These are phyloP conservation scores for Chlorella sp. DNA, from an alignment of 139 green algal species.

Conservation along the genomic window DNA sequence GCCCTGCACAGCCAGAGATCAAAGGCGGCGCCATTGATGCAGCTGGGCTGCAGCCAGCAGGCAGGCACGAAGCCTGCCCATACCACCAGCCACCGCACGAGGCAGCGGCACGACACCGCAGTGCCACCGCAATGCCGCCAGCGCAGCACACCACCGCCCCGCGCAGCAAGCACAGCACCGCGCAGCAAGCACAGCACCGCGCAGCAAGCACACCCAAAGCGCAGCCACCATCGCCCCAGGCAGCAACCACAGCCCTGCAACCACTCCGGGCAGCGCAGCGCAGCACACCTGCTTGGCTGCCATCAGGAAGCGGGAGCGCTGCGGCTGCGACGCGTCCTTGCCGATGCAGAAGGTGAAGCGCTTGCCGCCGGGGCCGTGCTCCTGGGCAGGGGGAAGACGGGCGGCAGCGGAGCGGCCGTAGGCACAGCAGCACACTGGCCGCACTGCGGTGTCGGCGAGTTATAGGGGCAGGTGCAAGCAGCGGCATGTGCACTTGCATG, in stretches of 20 bases:
- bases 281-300: constrained; percentile 22
- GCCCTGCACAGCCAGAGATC: background rate
- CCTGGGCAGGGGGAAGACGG: background rate
- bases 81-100: no score
- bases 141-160: background rate
- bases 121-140: background rate
- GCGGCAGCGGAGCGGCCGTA: no score
- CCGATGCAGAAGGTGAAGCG: constrained; percentile 42
- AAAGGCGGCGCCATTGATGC: background rate
- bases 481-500: no score
- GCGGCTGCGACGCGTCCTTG: constrained; percentile 16
- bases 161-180: background rate
- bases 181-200: no score
- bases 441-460: no score
- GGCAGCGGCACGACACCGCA: no score
- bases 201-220: no score
- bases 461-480: no score
- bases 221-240: background rate
- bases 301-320: constrained; percentile 36
- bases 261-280: background rate
- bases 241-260: background rate
- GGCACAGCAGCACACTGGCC: no score
- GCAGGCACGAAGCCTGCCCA: background rate
- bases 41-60: background rate
- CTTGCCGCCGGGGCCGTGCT: constrained; percentile 10